Evolutionary conservation across 495 filamentous ascomycete species (phyloP).

Genomic region (Lophium mytilinum): DNA sequence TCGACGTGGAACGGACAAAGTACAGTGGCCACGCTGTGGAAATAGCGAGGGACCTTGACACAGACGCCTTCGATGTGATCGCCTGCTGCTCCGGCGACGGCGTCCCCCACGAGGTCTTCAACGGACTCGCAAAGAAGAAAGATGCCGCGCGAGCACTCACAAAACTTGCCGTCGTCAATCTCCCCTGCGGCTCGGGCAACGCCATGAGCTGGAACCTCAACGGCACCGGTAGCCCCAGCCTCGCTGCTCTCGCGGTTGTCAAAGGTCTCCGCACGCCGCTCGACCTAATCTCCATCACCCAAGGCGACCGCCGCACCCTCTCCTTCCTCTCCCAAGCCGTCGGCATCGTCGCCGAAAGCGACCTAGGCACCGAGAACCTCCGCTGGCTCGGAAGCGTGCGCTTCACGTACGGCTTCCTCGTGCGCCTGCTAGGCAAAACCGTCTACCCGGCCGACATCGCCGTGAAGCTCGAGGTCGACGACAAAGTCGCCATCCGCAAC

Average conservation of each 20-base stretch:
- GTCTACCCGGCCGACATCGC: slow-evolving; percentile 85
- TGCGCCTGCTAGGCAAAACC: slow-evolving; percentile 60
- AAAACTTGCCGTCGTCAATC: slow-evolving; percentile 76
- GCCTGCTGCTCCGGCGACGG: slow-evolving; percentile 91
- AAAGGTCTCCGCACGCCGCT: slow-evolving; percentile 77
- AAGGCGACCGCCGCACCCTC: slow-evolving; percentile 59
- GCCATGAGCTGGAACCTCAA: slow-evolving; percentile 86
- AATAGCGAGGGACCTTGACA: slow-evolving; percentile 66
- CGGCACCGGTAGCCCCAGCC: slow-evolving; percentile 65
- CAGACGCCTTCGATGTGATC: slow-evolving; percentile 71
- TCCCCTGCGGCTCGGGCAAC: slow-evolving; percentile 91
- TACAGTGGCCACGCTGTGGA: slow-evolving; percentile 70
- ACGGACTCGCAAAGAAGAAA: slow-evolving; percentile 68
- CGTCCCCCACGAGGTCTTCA: slow-evolving; percentile 87
- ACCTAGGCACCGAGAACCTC: slow-evolving; percentile 81
- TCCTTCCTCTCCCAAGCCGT: slow-evolving; percentile 89
- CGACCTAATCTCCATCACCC: slow-evolving; percentile 82
- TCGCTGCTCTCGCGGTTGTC: slow-evolving; percentile 72
- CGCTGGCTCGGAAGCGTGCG: slow-evolving; percentile 84
- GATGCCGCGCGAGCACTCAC: slow-evolving; percentile 67
- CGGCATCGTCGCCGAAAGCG: slow-evolving; percentile 82
- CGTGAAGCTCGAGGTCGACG: slow-evolving; percentile 68
- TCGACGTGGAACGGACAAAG: slow-evolving; percentile 68
- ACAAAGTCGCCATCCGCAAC: slow-evolving; percentile 65
- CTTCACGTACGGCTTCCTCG: slow-evolving; percentile 76